Conservation (phyloP, 2,329 filamentous ascomycete species). For the Boeremia exigua region DNA sequence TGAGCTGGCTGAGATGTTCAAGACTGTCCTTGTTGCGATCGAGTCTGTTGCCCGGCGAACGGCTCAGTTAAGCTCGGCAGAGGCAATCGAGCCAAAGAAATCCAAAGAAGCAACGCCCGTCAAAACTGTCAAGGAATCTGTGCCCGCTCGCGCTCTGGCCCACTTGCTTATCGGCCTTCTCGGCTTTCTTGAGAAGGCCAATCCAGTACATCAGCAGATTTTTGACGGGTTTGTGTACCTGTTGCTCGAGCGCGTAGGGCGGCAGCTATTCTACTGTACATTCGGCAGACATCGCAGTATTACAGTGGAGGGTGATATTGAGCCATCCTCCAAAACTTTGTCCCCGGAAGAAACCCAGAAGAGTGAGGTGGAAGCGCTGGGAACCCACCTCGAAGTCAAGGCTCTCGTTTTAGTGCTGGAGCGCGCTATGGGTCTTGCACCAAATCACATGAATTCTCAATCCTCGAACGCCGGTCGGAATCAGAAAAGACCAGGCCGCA, state of each 20-base stretch:
- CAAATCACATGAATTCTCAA: conserved; percentile 42
- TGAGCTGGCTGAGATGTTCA: conserved; percentile 48
- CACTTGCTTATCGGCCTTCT: conserved; percentile 48
- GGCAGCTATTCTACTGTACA: conserved; percentile 46
- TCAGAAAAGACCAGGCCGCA: conserved; percentile 24
- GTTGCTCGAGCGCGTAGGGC: conserved; percentile 49
- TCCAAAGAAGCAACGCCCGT: conserved; percentile 13
- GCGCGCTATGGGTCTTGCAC: conserved; percentile 48
- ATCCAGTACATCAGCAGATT: conserved; percentile 45
- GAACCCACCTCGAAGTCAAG: conserved; percentile 46
- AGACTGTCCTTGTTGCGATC: conserved; percentile 41
- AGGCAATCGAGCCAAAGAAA: conserved; percentile 7
- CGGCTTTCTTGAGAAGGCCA: conserved; percentile 44
- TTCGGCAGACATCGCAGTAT: conserved; percentile 44
- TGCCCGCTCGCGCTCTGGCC: conserved; percentile 35
- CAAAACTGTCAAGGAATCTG: conserved; percentile 27
- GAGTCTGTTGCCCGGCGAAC: conserved; percentile 32
- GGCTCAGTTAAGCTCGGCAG: conserved; percentile 13
- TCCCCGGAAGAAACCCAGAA: conserved; percentile 12
- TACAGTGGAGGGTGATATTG: conserved; percentile 38
- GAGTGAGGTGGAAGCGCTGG: conserved; percentile 30
- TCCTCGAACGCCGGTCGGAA: neutral
- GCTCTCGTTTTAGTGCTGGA: conserved; percentile 52
- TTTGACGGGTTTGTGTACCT: conserved; percentile 54
- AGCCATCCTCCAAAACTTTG: conserved; percentile 13